These are phyloP conservation scores for Exsudoporus frostii DNA, from an alignment of 768 basidiomycete species.

Conservation along the genomic window DNA sequence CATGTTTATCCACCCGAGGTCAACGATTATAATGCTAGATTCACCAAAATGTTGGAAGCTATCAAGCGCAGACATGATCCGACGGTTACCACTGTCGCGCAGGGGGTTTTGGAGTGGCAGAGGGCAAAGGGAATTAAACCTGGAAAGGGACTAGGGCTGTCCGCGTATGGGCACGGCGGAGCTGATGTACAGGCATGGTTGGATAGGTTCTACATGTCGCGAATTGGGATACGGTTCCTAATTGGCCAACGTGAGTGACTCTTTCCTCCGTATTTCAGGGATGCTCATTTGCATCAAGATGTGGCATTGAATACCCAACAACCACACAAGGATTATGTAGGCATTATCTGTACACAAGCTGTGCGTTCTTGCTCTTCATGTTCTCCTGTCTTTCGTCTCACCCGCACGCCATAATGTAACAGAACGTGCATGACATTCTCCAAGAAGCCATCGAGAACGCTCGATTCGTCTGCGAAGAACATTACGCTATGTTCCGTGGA, in stretches of 20 bases:
- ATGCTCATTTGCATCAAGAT: slow-evolving; percentile 45
- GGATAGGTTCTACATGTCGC: slow-evolving; percentile 94
- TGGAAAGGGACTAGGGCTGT: slow-evolving; percentile 28
- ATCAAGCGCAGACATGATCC: slow-evolving; percentile 97
- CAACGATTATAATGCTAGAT: slow-evolving; percentile 86
- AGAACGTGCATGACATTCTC: slow-evolving; percentile 97
- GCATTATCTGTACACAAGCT: slow-evolving; percentile 93
- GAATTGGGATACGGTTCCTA: slow-evolving; percentile 93
- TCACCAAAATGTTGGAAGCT: slow-evolving; percentile 80
- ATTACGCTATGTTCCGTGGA: slow-evolving; percentile 92
- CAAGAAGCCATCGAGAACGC: slow-evolving; percentile 99
- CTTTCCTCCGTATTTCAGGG: neutral
- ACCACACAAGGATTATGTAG: slow-evolving; percentile 88
- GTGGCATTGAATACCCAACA: slow-evolving; percentile 92
- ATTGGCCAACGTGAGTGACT: slow-evolving; percentile 84
- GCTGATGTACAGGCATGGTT: slow-evolving; percentile 93
- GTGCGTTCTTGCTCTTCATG: slow-evolving; percentile 41
- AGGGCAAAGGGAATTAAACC: slow-evolving; percentile 37
- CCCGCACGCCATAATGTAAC: neutral
- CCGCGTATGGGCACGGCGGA: slow-evolving; percentile 57
- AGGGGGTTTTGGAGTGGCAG: slow-evolving; percentile 97
- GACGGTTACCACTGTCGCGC: slow-evolving; percentile 94
- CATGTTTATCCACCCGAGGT: slow-evolving; percentile 89
- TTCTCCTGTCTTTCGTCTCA: neutral
- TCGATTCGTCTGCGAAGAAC: slow-evolving; percentile 90